phyloP scores from a whole-genome alignment of 805 yeast genomes.

The Lipomyces anomalus region DNA sequence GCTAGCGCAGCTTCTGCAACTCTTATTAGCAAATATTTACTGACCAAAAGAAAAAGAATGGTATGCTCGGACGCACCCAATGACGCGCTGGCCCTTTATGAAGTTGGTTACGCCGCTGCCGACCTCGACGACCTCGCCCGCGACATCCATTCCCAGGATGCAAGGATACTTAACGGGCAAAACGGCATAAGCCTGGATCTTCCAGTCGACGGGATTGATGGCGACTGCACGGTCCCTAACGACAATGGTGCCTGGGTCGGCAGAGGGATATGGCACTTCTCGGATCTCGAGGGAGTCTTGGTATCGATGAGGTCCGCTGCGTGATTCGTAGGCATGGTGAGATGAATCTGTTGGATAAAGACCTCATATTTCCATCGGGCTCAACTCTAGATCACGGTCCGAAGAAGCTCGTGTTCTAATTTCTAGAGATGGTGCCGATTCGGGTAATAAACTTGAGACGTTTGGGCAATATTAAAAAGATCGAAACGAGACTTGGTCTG shows the following conservation, averaged over 20 bases:
- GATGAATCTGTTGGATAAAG: no score
- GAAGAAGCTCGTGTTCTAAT: no score
- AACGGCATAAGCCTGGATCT: slow-evolving; percentile 2
- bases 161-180: slow-evolving; percentile 12
- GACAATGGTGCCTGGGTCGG: slow-evolving; percentile 15
- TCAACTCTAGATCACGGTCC: no score
- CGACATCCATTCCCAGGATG: slow-evolving; percentile 26
- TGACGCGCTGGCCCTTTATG: slow-evolving; percentile 25
- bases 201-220: slow-evolving; percentile 28
- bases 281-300: slow-evolving; percentile 4
- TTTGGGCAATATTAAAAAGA: no score
- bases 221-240: slow-evolving; percentile 25
- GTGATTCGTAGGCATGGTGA: slow-evolving; percentile 4
- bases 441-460: no score
- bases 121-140: slow-evolving; percentile 27
- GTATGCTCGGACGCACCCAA: slow-evolving; percentile 5
- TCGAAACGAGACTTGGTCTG: no score
- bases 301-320: slow-evolving; percentile 1
- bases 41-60: not conserved
- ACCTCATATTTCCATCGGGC: no score
- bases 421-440: no score
- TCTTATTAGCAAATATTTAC: not conserved
- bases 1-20: not conserved
- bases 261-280: slow-evolving; percentile 7
- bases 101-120: slow-evolving; percentile 23